Evolutionary conservation across 352 stramenopile genomes (phyloP).

Genomic region (Phytophthora ramorum): DNA sequence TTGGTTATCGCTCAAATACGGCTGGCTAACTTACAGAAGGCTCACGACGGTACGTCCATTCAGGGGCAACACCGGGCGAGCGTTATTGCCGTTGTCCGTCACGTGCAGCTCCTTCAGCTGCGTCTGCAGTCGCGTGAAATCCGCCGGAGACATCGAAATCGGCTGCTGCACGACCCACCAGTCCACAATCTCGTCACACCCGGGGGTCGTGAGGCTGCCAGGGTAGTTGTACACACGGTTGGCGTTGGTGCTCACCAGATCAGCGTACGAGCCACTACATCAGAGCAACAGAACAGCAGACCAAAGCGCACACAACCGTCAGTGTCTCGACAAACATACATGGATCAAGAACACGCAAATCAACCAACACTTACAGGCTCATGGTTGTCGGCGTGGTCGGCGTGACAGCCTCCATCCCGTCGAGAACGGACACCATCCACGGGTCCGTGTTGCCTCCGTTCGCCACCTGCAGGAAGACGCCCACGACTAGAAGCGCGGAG

Average conservation of each 20-base stretch:
- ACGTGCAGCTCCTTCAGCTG: constrained; percentile 27
- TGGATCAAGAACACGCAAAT: too few species aligned
- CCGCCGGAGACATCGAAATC: constrained; percentile 34
- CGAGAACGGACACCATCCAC: constrained; percentile 36
- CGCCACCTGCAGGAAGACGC: constrained; percentile 31
- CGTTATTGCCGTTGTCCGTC: constrained; percentile 40
- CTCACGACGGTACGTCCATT: constrained; percentile 35
- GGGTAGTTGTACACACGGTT: constrained; percentile 38
- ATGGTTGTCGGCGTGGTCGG: background rate
- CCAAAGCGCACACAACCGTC: too few species aligned
- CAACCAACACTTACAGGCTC: constrained; percentile 19
- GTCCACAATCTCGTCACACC: constrained; percentile 54
- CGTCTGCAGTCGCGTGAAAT: constrained; percentile 34
- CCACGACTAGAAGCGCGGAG: constrained; percentile 41
- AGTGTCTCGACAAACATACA: too few species aligned
- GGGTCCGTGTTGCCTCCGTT: constrained; percentile 20
- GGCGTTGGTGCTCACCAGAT: constrained; percentile 13
- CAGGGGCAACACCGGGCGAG: constrained; percentile 33
- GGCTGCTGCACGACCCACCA: constrained; percentile 63
- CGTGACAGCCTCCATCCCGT: constrained; percentile 31
- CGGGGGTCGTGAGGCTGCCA: constrained; percentile 59
- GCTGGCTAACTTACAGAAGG: background rate
- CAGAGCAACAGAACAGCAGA: background rate
- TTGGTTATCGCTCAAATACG: background rate
- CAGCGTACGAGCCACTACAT: constrained; percentile 24